Conservation (phyloP, 441 rosid genomes). For the Mallotus repandus region DNA sequence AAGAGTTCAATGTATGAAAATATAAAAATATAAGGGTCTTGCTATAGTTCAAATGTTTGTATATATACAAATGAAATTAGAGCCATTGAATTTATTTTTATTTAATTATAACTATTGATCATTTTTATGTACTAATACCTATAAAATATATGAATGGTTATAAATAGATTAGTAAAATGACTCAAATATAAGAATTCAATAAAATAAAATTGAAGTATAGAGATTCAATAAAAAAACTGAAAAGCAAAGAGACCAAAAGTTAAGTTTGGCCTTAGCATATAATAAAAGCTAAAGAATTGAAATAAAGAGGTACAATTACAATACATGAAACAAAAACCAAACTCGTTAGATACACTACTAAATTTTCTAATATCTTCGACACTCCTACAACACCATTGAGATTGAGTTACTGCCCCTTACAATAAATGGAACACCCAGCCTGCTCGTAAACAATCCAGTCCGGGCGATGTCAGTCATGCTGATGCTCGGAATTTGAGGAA, state of each 20-base stretch:
- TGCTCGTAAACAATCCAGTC: background rate
- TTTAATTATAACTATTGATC: too few relatives aligned
- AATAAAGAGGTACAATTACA: background rate
- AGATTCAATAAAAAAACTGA: too few relatives aligned
- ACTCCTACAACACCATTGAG: background rate
- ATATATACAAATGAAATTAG: too few relatives aligned
- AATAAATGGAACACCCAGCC: conserved; percentile 10
- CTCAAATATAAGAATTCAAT: too few relatives aligned
- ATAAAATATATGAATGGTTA: too few relatives aligned
- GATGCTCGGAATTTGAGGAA: background rate
- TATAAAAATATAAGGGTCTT: too few relatives aligned
- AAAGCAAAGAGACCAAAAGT: background rate
- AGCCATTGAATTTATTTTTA: too few relatives aligned
- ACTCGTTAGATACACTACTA: conserved; percentile 13
- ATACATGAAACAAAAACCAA: conserved; percentile 1
- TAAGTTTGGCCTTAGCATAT: background rate
- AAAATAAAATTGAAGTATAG: too few relatives aligned
- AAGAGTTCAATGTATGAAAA: too few relatives aligned
- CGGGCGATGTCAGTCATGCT: background rate
- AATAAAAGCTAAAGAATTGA: background rate
- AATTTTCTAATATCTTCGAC: conserved; percentile 1
- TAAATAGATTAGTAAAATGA: too few relatives aligned
- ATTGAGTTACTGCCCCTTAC: conserved; percentile 8
- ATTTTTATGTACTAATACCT: too few relatives aligned
- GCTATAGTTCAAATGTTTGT: too few relatives aligned